Evolutionary conservation across 441 rosid genomes (phyloP), one percentile per base, ranked within the genome.

Genomic region (Gossypium schwendimanii): DNA sequence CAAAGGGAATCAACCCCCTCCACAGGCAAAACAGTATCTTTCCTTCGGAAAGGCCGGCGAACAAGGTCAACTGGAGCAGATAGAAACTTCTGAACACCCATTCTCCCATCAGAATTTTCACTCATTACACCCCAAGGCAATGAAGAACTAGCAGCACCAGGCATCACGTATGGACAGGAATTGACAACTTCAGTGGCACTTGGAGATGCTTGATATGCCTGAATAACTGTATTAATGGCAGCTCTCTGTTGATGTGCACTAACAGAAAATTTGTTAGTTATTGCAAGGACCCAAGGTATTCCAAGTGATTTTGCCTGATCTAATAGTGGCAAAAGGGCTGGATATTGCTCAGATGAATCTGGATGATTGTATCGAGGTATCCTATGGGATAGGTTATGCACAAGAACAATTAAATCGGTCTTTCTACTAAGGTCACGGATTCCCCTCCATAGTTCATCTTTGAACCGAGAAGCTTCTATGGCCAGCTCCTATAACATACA

Each of bases 181-280:
- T 94, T 94, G 72, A 92, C 80, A 50, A 91, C 84, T 74, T 81
- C 91, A 0, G 94, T 83, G 44, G 83, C 76, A 83, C 80, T 85
- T 54, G 86, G 89, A 33, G 91, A 84, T 23, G 93, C 91, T 83
- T 87, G 94, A 75, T 94, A 92, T 36, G 92, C 90, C 73, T 89
- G 88, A 68, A 94, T 71, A 73, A 87, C 92, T 74, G 94, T 85
- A 80, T 91, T 89, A 15, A 91, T 87, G 15, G 89, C 88, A 62
- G 86, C 82, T 62, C 84, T 87, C 81, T 91, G 99, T 85, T 91
- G 98, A 85, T 94, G 98, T 1, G 97, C 99, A 78, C 98, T 94
- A 59, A 94, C 99, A 73, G 99, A 94, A 82, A 94, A 94, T 77
- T 91, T 94, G 82, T 94, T 94, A 66, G 99, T 94, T 78, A 94